A percentile compares a stretch with the other conserved stretches of the same genome.
These are phyloP conservation scores for Achaetomiella virescens DNA, from an alignment of 495 filamentous ascomycete species.

Conservation along the genomic window DNA sequence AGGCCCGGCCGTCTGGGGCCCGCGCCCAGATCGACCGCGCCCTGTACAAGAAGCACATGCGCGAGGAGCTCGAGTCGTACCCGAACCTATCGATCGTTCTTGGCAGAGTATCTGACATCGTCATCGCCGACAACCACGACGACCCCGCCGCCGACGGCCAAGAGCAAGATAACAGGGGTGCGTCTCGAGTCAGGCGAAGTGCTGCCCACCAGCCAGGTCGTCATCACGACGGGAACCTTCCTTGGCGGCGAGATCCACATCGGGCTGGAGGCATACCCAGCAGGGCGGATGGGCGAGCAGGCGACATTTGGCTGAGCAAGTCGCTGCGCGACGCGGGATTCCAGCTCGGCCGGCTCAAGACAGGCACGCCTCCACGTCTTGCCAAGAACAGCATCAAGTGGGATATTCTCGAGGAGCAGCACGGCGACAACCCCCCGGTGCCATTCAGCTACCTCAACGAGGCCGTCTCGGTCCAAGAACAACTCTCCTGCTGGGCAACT, in stretches of 20 bases:
- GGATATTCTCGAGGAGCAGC: slow-evolving; percentile 59
- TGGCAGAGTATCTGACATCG: slow-evolving; percentile 88
- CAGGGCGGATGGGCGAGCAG: slow-evolving; percentile 89
- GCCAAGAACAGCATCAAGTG: slow-evolving; percentile 81
- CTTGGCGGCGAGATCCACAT: slow-evolving; percentile 96
- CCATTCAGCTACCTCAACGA: slow-evolving; percentile 91
- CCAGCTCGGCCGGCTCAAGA: slow-evolving; percentile 85
- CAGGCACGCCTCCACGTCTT: slow-evolving; percentile 86
- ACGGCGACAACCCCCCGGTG: slow-evolving; percentile 75
- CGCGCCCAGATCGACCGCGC: slow-evolving; percentile 94
- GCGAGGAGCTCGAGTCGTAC: slow-evolving; percentile 72
- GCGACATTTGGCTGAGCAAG: slow-evolving; percentile 88
- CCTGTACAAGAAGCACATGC: slow-evolving; percentile 88
- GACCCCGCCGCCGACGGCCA: slow-evolving; percentile 40
- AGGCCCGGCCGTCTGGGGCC: slow-evolving; percentile 94
- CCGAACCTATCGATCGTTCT: slow-evolving; percentile 71
- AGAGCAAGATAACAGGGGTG: slow-evolving; percentile 77
- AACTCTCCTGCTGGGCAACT: slow-evolving; percentile 77
- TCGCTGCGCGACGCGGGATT: slow-evolving; percentile 87
- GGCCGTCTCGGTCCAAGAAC: slow-evolving; percentile 65
- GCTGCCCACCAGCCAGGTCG: slow-evolving; percentile 69
- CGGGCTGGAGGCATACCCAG: slow-evolving; percentile 73
- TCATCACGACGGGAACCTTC: slow-evolving; percentile 96
- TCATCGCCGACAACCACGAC: slow-evolving; percentile 52
- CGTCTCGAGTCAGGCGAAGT: slow-evolving; percentile 85